Evolutionary conservation across 2,329 filamentous ascomycete genomes (phyloP).

Genomic region (Colletotrichum gloeosporioides): DNA sequence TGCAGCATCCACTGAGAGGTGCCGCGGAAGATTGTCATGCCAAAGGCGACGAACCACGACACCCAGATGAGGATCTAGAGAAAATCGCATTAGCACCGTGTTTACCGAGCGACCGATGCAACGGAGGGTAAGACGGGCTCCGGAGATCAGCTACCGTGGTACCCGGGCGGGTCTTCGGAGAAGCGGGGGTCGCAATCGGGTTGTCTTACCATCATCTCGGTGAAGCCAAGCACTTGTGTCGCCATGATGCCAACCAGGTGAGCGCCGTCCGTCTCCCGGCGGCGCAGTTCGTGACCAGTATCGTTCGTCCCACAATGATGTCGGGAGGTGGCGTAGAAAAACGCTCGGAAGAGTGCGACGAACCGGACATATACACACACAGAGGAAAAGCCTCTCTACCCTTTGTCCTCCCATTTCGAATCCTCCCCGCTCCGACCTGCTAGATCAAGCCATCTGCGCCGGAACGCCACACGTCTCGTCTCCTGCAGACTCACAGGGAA

Average conservation of each 20-base stretch:
- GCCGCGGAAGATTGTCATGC: not conserved
- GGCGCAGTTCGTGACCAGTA: not conserved
- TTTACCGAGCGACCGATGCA: not conserved
- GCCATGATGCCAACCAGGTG: not conserved
- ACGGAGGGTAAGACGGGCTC: not conserved
- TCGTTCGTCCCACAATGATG: not conserved
- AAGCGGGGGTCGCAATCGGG: not conserved
- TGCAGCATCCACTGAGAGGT: constrained; percentile 13
- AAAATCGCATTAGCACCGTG: not conserved
- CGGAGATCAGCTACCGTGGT: not conserved
- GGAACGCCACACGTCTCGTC: not conserved
- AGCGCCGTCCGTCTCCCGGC: not conserved
- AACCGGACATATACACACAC: not conserved
- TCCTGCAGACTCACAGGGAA: not conserved
- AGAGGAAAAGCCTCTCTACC: not conserved
- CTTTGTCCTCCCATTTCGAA: not conserved
- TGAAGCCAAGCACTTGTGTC: not conserved
- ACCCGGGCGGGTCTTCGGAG: not conserved
- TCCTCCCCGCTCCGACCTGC: not conserved
- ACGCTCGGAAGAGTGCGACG: not conserved
- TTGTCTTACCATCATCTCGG: constrained; percentile 1
- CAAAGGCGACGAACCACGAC: not conserved
- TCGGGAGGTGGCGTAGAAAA: not conserved
- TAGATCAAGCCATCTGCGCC: not conserved
- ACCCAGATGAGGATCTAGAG: constrained; percentile 1